Evolutionary conservation across 2,329 filamentous ascomycete species (phyloP), one percentile per base, ranked within the genome.

Genomic region (Penicillium sp.): DNA sequence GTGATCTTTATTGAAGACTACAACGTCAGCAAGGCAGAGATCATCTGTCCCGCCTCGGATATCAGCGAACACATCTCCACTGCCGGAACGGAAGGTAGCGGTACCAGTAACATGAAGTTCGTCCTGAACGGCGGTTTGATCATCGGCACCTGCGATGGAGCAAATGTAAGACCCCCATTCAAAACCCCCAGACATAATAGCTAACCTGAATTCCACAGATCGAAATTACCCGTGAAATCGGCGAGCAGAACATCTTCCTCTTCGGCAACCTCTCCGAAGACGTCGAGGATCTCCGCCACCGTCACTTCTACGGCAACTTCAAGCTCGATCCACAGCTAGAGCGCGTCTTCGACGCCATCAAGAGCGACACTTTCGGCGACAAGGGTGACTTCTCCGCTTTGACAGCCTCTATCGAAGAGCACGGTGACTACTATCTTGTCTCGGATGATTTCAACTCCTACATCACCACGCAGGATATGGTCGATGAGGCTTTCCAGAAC

Each of bases 51-150:
- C 11, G 94, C 94, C 11, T 96, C 91, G 18, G 94, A 99, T 67
- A 88, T 99, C 67, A 96, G 92, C 75, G 94, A 99, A 79, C 94
- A 99, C 73, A 99, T 99, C 69, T 97, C 94, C 2, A 99, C 94
- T 22, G 94, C 94, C 36, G 94, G 94, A 46, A 99, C 94, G 1
- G 94, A 99, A 66, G 86, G 84, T 24, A 85, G 81, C 60, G 93
- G 93, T 59, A 96, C 92, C 11, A 96, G 90, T 69, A 99, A 99
- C 84, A 99, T 99, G 94, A 99, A 99, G 77, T 99, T 99, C 74
- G 94, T 97, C 13, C 82, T 99, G 68, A 99, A 97, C 67, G 94
- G 94, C 60, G 94, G 94, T 60, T 81, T 99, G 57, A 96, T 99
- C 68, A 99, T 99, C 65, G 94, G 94, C 65, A 99, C 94, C 18